These are phyloP conservation scores for Boletus sensibilis DNA, from an alignment of 768 basidiomycete genomes.

Conservation along the genomic window DNA sequence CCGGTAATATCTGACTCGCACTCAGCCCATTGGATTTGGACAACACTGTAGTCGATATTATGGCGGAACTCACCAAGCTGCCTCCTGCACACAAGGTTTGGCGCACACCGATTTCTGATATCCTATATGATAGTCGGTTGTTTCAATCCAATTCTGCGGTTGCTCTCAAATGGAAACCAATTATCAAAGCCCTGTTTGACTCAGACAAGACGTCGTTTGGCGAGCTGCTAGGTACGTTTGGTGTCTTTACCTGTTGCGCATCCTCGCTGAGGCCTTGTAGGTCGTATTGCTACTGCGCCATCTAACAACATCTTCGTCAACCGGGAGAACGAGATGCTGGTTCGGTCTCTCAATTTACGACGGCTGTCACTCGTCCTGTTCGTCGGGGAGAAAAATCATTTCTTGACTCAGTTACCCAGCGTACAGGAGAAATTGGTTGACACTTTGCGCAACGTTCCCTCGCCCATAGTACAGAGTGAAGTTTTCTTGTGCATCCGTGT, in stretches of 20 bases:
- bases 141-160: conserved; percentile 70
- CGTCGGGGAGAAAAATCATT: conserved; percentile 87
- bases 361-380: conserved; percentile 86
- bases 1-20: conserved; percentile 7
- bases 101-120: conserved; percentile 75
- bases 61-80: conserved; percentile 77
- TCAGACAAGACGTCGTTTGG: conserved; percentile 82
- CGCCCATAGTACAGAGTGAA: conserved; percentile 88
- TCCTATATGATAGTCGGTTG: conserved; percentile 81
- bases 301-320: conserved; percentile 97
- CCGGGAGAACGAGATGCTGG: conserved; percentile 88
- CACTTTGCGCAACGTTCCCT: conserved; percentile 73
- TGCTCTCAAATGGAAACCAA: conserved; percentile 67
- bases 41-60: conserved; percentile 56
- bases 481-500: conserved; percentile 93
- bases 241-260: conserved; percentile 28
- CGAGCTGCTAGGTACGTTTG: conserved; percentile 72
- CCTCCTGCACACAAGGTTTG: conserved; percentile 81
- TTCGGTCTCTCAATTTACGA: conserved; percentile 82
- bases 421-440: conserved; percentile 99
- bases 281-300: conserved; percentile 77
- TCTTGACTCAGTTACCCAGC: conserved; percentile 81
- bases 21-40: conserved; percentile 81
- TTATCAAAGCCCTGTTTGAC: conserved; percentile 80
- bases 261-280: conserved; percentile 37